Base-by-base conservation (phyloP, 1,139 yeast species). In the Sugiyamaella castrensis region DNA sequence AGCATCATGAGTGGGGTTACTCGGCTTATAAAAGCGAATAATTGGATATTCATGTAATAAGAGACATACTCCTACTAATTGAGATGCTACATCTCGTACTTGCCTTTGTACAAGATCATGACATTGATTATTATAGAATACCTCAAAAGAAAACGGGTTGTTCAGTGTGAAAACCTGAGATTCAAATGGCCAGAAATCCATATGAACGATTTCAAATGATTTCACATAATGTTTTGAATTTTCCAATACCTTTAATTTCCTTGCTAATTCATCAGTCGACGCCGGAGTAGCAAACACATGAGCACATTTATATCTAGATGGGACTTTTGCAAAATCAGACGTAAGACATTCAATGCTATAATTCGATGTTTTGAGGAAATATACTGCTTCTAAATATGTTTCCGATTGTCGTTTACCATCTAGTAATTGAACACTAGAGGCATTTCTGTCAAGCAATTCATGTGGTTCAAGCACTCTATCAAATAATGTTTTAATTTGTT, bases 11-110 rank as follows among this genome's bases (percentile, higher is more conserved):
- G 24, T 10, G 2, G 56, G 53, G 12, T 47, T 42, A 5, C 51
- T 34, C 2, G 64, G 55, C 35, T 54, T 57, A 63, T 80, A 82
- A 67, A 81, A 88, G 55, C 98, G 74, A 31, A 92, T 80, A 41
- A 85, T 77, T 1, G 98, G 98, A 60, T 85, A 87, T 63, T 91
- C 98, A 11, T 95, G 95, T 1, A 94, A 80, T 8, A 86, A 65
- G 3, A 86, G 79, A 73, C 95, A 85, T 31, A 87, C 61, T 56
- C 84, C 81, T 32, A 88, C 81, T 59, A 92, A 71, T 40, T 82
- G 71, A 42, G 68, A 60, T 1, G 94, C 89, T 0, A 87, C 81
- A 48, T 70, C 69, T 29, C 74, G 70, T 24, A 88, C 73, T 51
- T 84, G 84, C 26, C 74, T 72, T 31, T 76, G 71, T 31, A 87